Evolutionary conservation across 2,329 filamentous ascomycete genomes (phyloP).

Genomic region (Colletotrichum sp.): DNA sequence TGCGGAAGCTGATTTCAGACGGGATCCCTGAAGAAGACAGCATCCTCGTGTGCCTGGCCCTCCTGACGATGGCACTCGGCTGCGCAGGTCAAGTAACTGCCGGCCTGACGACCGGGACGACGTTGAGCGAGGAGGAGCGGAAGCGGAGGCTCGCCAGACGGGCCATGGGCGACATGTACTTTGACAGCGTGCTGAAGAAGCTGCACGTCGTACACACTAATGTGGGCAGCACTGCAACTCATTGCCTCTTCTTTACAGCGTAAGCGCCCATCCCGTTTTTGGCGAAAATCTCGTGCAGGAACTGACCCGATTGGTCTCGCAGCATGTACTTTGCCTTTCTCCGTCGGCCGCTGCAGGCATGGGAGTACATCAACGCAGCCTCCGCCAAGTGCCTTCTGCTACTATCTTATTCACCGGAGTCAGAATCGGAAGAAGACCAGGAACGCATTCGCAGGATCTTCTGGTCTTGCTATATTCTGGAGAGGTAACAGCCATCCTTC

Average conservation of each 20-base stretch:
- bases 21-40: slow-evolving; percentile 41
- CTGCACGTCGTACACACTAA: slow-evolving; percentile 51
- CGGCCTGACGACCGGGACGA: slow-evolving; percentile 25
- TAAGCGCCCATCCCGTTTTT: slow-evolving; percentile 29
- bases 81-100: slow-evolving; percentile 46
- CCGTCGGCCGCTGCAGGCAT: slow-evolving; percentile 54
- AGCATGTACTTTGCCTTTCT: slow-evolving; percentile 56
- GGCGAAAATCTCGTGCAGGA: not conserved
- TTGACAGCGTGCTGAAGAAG: slow-evolving; percentile 49
- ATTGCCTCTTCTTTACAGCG: slow-evolving; percentile 57
- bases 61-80: slow-evolving; percentile 53
- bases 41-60: slow-evolving; percentile 43
- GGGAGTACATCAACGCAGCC: slow-evolving; percentile 54
- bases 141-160: slow-evolving; percentile 34
- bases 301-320: not conserved
- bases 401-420: slow-evolving; percentile 44
- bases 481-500: slow-evolving; percentile 38
- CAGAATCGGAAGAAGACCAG: slow-evolving; percentile 41
- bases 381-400: slow-evolving; percentile 55
- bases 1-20: slow-evolving; percentile 34
- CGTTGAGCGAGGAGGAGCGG: slow-evolving; percentile 27
- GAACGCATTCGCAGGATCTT: slow-evolving; percentile 57
- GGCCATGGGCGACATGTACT: slow-evolving; percentile 46
- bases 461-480: slow-evolving; percentile 60
- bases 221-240: slow-evolving; percentile 48